Conservation (phyloP, 1,139 yeast species). For the Suhomyces yuchorum region DNA sequence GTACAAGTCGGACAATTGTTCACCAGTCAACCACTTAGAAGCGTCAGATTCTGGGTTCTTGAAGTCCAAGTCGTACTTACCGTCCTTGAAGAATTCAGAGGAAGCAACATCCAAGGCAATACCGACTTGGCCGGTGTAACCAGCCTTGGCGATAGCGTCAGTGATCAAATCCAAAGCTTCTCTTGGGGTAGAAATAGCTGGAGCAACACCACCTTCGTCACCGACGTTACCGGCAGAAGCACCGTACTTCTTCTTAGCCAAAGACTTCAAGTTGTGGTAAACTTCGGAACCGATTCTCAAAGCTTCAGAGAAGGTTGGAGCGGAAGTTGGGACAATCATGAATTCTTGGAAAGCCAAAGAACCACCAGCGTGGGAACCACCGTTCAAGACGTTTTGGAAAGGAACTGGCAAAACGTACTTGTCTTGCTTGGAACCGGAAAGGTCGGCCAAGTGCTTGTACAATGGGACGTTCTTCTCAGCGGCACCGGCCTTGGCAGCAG, state of each 20-base stretch:
- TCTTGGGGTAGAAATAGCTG: constrained; percentile 87
- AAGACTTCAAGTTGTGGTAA: constrained; percentile 89
- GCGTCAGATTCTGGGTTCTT: constrained; percentile 90
- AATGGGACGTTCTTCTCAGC: constrained; percentile 86
- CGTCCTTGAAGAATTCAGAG: constrained; percentile 94
- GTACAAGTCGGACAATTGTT: constrained; percentile 83
- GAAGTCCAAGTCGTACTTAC: constrained; percentile 95
- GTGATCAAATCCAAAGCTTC: constrained; percentile 94
- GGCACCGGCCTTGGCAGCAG: constrained; percentile 94
- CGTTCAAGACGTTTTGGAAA: constrained; percentile 96
- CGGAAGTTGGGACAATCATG: constrained; percentile 95
- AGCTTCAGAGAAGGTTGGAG: constrained; percentile 86
- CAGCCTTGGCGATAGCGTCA: constrained; percentile 84
- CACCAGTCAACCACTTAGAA: constrained; percentile 87
- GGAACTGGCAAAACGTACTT: constrained; percentile 93
- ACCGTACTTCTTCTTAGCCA: constrained; percentile 92
- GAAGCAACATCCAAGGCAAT: constrained; percentile 96
- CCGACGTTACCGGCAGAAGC: constrained; percentile 98
- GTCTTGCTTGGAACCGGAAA: constrained; percentile 53
- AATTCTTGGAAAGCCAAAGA: constrained; percentile 97
- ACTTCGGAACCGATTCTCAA: constrained; percentile 95
- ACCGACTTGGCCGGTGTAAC: constrained; percentile 86
- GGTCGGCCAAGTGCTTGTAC: constrained; percentile 78
- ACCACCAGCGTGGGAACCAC: constrained; percentile 99
- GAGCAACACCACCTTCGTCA: constrained; percentile 99